phyloP scores from a whole-genome alignment of 2,329 filamentous ascomycete genomes.

The Graphilbum fragrans region DNA sequence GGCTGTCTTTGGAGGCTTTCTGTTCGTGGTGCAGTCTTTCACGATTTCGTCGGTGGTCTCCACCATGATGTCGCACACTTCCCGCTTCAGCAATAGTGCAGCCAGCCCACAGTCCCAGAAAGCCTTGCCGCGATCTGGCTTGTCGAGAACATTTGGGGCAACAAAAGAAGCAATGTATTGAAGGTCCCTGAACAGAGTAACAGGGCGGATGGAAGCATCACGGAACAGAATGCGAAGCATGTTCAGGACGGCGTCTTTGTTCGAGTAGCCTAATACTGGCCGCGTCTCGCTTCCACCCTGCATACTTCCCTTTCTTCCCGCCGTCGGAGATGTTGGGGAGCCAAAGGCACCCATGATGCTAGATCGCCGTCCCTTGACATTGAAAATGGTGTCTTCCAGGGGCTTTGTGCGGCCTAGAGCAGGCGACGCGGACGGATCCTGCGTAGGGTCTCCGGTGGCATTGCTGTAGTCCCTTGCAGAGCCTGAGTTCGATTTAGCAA shows the following conservation, averaged over 20 bases:
- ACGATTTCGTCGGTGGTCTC: slow-evolving; percentile 45
- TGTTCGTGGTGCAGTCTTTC: slow-evolving; percentile 51
- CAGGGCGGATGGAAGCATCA: slow-evolving; percentile 57
- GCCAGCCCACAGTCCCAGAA: slow-evolving; percentile 88
- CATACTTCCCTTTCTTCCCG: background rate
- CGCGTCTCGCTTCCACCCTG: background rate
- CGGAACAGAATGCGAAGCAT: slow-evolving; percentile 57
- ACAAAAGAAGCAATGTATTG: slow-evolving; percentile 63
- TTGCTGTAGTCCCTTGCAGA: slow-evolving; percentile 3
- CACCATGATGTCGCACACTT: slow-evolving; percentile 71
- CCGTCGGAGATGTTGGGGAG: slow-evolving; percentile 4
- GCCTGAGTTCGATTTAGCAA: slow-evolving; percentile 14
- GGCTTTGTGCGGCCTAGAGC: slow-evolving; percentile 25
- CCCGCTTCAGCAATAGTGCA: slow-evolving; percentile 76
- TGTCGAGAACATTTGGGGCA: slow-evolving; percentile 46
- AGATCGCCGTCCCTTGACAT: slow-evolving; percentile 54
- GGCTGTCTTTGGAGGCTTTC: slow-evolving; percentile 20
- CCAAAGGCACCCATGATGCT: slow-evolving; percentile 31
- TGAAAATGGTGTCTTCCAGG: slow-evolving; percentile 57
- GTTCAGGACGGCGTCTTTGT: slow-evolving; percentile 52
- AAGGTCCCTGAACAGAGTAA: slow-evolving; percentile 69
- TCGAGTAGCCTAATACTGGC: slow-evolving; percentile 12
- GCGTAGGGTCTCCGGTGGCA: background rate
- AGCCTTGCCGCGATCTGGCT: slow-evolving; percentile 56
- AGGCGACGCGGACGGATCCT: slow-evolving; percentile 1